A percentile compares a stretch with the other conserved stretches of the same genome.
These are phyloP conservation scores for Isatis tinctoria DNA, from an alignment of 345 rosid species.

Conservation along the genomic window DNA sequence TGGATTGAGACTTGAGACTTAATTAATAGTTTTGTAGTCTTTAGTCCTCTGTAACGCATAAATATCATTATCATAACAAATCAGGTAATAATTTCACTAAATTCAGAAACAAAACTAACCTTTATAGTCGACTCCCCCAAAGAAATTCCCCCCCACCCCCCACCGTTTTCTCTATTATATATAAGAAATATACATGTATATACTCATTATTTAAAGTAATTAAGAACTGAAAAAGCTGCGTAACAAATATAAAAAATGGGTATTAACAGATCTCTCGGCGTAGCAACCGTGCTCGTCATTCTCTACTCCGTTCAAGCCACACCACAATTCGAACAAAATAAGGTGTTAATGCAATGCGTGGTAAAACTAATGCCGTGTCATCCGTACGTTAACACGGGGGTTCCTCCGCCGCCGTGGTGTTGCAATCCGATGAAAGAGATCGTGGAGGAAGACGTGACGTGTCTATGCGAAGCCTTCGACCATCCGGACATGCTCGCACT, in stretches of 20 bases:
- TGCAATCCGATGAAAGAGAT: slow-evolving; percentile 46
- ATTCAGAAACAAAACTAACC: neutral
- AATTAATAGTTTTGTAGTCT: neutral
- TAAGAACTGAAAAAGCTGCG: neutral
- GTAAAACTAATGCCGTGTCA: slow-evolving; percentile 48
- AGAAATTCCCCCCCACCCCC: neutral
- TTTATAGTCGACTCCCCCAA: neutral
- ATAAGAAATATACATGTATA: neutral
- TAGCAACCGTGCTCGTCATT: neutral
- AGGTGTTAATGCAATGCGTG: slow-evolving; percentile 33
- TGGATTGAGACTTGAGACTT: neutral
- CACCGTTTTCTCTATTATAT: neutral
- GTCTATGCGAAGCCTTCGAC: slow-evolving; percentile 43
- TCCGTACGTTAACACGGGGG: slow-evolving; percentile 22
- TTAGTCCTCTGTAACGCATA: neutral
- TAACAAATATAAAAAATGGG: neutral
- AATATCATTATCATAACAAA: neutral
- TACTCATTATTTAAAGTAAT: neutral
- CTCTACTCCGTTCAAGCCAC: slow-evolving; percentile 9
- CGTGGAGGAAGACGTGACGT: slow-evolving; percentile 17
- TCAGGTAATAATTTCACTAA: neutral
- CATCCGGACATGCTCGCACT: slow-evolving; percentile 30
- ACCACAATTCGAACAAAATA: neutral
- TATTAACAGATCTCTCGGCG: neutral
- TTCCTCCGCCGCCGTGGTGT: slow-evolving; percentile 38